These are phyloP conservation scores for Amaranthus hypochondriacus DNA, from an alignment of 148 eudicot species.

Conservation along the genomic window DNA sequence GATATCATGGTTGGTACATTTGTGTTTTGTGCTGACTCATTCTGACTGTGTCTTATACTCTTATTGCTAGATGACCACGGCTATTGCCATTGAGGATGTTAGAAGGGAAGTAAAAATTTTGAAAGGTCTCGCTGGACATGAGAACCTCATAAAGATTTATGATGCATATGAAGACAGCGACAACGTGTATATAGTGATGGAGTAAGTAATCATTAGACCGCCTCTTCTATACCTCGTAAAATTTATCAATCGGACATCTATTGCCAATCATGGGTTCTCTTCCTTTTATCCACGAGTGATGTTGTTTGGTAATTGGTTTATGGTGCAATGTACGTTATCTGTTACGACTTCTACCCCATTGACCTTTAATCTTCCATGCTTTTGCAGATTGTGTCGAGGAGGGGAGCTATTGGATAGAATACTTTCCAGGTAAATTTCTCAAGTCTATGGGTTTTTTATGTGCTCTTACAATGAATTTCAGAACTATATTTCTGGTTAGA, in stretches of 20 bases:
- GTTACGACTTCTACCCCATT: background rate
- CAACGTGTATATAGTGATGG: slow-evolving; percentile 92
- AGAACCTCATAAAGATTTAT: slow-evolving; percentile 65
- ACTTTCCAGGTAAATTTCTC: slow-evolving; percentile 60
- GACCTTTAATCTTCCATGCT: background rate
- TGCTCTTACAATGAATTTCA: background rate
- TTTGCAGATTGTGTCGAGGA: slow-evolving; percentile 89
- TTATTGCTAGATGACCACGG: slow-evolving; percentile 78
- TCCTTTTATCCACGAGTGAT: background rate
- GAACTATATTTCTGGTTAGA: background rate
- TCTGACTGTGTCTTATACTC: slow-evolving; percentile 12
- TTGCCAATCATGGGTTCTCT: background rate
- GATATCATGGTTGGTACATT: background rate
- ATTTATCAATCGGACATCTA: background rate
- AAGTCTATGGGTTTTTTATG: background rate
- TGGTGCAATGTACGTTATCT: background rate
- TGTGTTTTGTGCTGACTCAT: slow-evolving; percentile 1
- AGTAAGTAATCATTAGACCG: slow-evolving; percentile 44
- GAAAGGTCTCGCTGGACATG: slow-evolving; percentile 78
- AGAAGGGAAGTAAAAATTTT: slow-evolving; percentile 90
- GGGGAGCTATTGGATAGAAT: slow-evolving; percentile 94
- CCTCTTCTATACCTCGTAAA: background rate
- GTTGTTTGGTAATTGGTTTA: background rate
- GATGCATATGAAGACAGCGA: slow-evolving; percentile 91
- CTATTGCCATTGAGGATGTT: slow-evolving; percentile 95